phyloP scores from a whole-genome alignment of 2,329 filamentous ascomycete genomes.

The Colletotrichum noveboracense region DNA sequence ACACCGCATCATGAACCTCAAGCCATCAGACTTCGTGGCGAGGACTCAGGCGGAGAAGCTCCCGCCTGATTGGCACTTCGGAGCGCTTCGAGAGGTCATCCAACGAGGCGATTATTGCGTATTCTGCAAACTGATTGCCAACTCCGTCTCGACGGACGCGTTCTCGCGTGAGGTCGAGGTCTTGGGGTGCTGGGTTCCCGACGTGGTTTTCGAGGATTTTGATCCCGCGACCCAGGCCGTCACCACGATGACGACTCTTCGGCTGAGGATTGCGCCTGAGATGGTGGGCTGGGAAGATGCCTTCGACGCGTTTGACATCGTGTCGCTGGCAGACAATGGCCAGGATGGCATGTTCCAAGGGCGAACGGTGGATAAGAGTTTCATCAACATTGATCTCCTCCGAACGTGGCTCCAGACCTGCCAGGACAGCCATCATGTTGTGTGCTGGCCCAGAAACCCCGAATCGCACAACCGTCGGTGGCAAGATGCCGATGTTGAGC shows the following conservation, averaged over 20 bases:
- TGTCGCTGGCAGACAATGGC: neutral
- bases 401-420: neutral
- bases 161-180: neutral
- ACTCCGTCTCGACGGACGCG: neutral
- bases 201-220: neutral
- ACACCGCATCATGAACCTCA: neutral
- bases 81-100: neutral
- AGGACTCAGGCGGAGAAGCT: accelerated
- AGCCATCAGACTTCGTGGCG: neutral
- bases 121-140: neutral
- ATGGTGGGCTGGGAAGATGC: neutral
- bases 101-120: neutral
- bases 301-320: neutral
- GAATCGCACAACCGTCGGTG: neutral
- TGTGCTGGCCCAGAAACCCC: neutral
- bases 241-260: neutral
- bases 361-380: neutral
- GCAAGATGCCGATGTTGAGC: neutral
- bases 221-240: neutral
- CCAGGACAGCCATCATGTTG: neutral
- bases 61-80: neutral
- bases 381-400: neutral
- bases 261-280: neutral
- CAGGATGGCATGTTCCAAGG: neutral
- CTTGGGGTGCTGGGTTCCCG: neutral